Conservation (phyloP, 768 basidiomycete species). For the Xerocomellus dryophilus region DNA sequence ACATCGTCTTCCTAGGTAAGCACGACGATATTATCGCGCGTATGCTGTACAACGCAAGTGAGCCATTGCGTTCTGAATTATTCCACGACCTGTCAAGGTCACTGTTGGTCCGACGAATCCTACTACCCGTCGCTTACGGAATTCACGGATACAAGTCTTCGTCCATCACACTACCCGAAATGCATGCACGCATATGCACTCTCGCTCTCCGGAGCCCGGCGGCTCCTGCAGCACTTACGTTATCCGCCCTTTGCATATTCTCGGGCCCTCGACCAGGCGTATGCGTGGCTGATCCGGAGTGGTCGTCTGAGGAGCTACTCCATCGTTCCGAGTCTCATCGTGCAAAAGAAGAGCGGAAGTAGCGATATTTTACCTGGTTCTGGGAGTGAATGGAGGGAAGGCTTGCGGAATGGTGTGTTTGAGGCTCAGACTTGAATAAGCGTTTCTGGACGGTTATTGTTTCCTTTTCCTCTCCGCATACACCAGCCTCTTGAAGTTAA, state of each 20-base stretch:
- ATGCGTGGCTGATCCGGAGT: slow-evolving; percentile 61
- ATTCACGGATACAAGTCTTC: slow-evolving; percentile 34
- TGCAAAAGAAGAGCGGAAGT: slow-evolving; percentile 55
- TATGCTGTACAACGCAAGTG: not conserved
- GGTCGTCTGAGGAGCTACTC: slow-evolving; percentile 58
- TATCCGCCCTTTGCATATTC: slow-evolving; percentile 73
- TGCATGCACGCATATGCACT: slow-evolving; percentile 75
- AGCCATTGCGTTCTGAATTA: slow-evolving; percentile 1
- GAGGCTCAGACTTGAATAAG: not conserved
- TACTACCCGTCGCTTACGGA: slow-evolving; percentile 38
- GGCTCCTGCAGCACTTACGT: slow-evolving; percentile 56
- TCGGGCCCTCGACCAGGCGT: slow-evolving; percentile 71
- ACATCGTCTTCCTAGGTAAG: slow-evolving; percentile 69
- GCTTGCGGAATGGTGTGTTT: slow-evolving; percentile 48
- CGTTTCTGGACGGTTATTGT: not conserved
- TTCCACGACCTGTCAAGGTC: slow-evolving; percentile 42
- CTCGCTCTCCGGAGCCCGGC: slow-evolving; percentile 55
- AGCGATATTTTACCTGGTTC: slow-evolving; percentile 54
- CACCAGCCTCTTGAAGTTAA: too few relatives aligned
- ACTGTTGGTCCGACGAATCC: slow-evolving; percentile 77
- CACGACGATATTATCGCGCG: not conserved
- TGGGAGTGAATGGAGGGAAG: slow-evolving; percentile 57
- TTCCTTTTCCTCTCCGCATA: not conserved
- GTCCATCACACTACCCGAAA: slow-evolving; percentile 59
- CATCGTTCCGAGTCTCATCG: slow-evolving; percentile 62